Percentiles rank a stretch among this genome's conserved stretches.
These are phyloP conservation scores for Cercophora sp. DNA, from an alignment of 495 filamentous ascomycete species.

Conservation along the genomic window DNA sequence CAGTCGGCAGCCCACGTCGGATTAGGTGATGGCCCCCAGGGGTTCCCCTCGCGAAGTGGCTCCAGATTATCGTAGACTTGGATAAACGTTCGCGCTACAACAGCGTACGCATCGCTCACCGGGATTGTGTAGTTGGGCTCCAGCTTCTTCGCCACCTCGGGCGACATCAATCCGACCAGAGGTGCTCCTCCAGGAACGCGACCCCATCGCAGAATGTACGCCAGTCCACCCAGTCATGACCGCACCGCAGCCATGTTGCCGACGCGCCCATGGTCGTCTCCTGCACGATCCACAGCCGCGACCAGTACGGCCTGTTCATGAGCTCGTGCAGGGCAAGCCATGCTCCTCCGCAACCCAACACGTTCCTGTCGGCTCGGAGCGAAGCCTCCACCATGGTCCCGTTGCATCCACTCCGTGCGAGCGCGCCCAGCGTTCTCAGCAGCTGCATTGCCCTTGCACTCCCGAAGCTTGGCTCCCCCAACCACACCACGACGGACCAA, in stretches of 20 bases:
- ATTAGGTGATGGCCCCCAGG: conserved; percentile 14
- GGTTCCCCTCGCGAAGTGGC: conserved; percentile 22
- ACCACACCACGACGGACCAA: conserved; percentile 4
- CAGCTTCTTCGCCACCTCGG: conserved; percentile 2
- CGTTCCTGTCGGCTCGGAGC: background rate
- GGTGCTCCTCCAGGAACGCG: background rate
- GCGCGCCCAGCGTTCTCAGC: background rate
- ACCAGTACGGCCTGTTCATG: conserved; percentile 9
- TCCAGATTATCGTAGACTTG: conserved; percentile 13
- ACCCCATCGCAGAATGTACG: conserved; percentile 17
- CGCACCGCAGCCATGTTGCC: conserved; percentile 8
- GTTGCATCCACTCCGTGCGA: background rate
- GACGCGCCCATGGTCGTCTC: conserved; percentile 9
- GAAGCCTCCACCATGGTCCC: background rate
- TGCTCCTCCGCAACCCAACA: background rate
- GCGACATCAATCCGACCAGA: conserved; percentile 18
- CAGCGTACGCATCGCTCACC: conserved; percentile 7
- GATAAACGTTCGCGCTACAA: conserved; percentile 15
- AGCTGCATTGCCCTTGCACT: conserved; percentile 1
- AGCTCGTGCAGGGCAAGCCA: conserved; percentile 10
- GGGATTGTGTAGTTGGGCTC: conserved; percentile 8
- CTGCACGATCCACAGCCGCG: conserved; percentile 14
- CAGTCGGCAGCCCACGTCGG: conserved; percentile 24
- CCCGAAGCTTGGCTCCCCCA: background rate
- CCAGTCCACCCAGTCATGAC: conserved; percentile 13